Conservation (phyloP, 163 green algal species). For the Scenedesmus sp. region DNA sequence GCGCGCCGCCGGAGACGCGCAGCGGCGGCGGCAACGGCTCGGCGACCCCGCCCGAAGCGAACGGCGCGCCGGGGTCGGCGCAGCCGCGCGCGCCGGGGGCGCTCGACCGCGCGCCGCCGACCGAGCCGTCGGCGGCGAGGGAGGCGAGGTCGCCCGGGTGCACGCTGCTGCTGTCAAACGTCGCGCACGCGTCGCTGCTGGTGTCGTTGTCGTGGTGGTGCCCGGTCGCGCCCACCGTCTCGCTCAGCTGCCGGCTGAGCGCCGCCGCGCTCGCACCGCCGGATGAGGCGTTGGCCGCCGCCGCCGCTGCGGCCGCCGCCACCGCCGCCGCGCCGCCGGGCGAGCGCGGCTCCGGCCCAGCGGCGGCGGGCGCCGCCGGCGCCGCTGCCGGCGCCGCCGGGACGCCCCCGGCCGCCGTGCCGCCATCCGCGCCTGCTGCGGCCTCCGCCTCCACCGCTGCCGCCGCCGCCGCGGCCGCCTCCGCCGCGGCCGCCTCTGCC, state of each 20-base stretch:
- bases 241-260: constrained; percentile 13
- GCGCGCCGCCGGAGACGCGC: not conserved
- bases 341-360: constrained; percentile 17
- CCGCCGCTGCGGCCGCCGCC: constrained; percentile 29
- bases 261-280: not conserved
- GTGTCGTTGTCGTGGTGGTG: constrained; percentile 24
- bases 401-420: not conserved
- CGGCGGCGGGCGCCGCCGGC: not conserved
- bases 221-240: constrained; percentile 16
- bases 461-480: constrained; percentile 5
- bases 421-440: constrained; percentile 20
- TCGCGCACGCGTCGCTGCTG: constrained; percentile 21
- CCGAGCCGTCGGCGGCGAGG: not conserved
- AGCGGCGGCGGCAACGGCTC: not conserved
- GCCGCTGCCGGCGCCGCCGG: too few relatives aligned
- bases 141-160: constrained; percentile 2
- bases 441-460: constrained; percentile 3
- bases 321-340: constrained; percentile 32
- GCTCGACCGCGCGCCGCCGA: not conserved
- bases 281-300: not conserved
- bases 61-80: not conserved
- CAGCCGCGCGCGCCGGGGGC: constrained; percentile 8
- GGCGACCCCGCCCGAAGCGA: too few relatives aligned
- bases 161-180: constrained; percentile 9
- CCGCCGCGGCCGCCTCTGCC: constrained; percentile 12